A percentile compares a stretch with the other conserved stretches of the same genome.
Evolutionary conservation across 129 eudicot species (phyloP).

Genomic region (Lactuca sativa): DNA sequence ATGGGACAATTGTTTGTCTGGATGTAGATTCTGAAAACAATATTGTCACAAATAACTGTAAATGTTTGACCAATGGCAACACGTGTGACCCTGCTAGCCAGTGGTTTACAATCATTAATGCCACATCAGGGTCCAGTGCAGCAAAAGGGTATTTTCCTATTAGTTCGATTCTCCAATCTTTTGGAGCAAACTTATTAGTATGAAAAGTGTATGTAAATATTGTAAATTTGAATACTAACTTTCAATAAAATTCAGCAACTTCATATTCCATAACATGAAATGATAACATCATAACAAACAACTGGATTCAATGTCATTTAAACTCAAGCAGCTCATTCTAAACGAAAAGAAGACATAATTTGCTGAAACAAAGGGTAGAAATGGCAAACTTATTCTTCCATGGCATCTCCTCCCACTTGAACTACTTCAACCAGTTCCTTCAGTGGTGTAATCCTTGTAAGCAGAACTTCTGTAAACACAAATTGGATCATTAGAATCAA

Average conservation of each 20-base stretch:
- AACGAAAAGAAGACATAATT: slow-evolving; percentile 12
- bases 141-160: slow-evolving; percentile 4
- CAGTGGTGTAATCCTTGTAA: slow-evolving; percentile 67
- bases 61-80: slow-evolving; percentile 52
- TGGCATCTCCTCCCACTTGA: slow-evolving; percentile 78
- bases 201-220: slow-evolving; percentile 1
- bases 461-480: slow-evolving; percentile 63
- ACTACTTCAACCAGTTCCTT: slow-evolving; percentile 61
- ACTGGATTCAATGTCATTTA: slow-evolving; percentile 20
- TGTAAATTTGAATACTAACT: slow-evolving; percentile 11
- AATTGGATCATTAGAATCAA: slow-evolving; percentile 4
- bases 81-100: slow-evolving; percentile 84
- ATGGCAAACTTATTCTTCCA: slow-evolving; percentile 59
- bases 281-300: slow-evolving; percentile 18
- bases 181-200: slow-evolving; percentile 24
- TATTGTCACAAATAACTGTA: slow-evolving; percentile 59
- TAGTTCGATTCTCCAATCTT: slow-evolving; percentile 19
- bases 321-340: slow-evolving; percentile 27
- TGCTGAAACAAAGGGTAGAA: slow-evolving; percentile 19
- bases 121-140: slow-evolving; percentile 37
- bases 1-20: slow-evolving; percentile 61
- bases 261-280: neutral
- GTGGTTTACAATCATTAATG: slow-evolving; percentile 79
- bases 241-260: slow-evolving; percentile 23
- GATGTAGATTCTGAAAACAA: slow-evolving; percentile 56